Evolutionary conservation across 2,329 filamentous ascomycete species (phyloP), one percentile per base, ranked within the genome.

Genomic region (Monosporascus ibericus): DNA sequence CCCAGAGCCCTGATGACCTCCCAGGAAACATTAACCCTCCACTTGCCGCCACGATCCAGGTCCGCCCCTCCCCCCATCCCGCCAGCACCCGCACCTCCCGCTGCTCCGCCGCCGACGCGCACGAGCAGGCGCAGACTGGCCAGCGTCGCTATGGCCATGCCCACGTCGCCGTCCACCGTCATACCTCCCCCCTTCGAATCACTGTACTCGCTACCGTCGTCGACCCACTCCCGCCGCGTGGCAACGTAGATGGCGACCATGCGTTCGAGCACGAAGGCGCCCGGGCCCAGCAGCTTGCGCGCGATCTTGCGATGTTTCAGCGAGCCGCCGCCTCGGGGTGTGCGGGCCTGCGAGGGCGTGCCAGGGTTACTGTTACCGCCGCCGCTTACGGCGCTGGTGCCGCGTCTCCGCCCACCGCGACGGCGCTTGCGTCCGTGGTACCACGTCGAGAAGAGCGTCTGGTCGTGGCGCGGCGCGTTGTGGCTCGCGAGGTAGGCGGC

Each of bases 401-500:
- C 58, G 46, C 6, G 55, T 34, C 30, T 14, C 30, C 30, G 30
- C 30, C 30, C 30, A 34, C 30, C 30, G 15, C 78, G 72, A 1
- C 77, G 70, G 49, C 77, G 73, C 56, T 75, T 71, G 47, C 74
- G 68, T 60, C 76, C 75, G 67, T 83, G 69, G 52, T 85, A 79
- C 63, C 82, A 79, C 14, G 88, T 90, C 60, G 87, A 90, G 74
- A 94, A 94, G 63, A 90, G 82, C 1, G 82, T 77, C 5, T 82
- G 73, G 67, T 94, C 89, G 63, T 88, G 82, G n/a, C 83, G 79
- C 1, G 86, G 73, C 15, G 86, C 81, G 66, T 92, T 94, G 75
- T 90, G 89, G 1, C 87, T 90, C 49, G 89, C 87, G 3, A 94
- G 81, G 70, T 94, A 94, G 3, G 88, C 86, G 37, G 88, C 83